Conservation (phyloP, 106 monocot species). For the Iris macrosiphon region DNA sequence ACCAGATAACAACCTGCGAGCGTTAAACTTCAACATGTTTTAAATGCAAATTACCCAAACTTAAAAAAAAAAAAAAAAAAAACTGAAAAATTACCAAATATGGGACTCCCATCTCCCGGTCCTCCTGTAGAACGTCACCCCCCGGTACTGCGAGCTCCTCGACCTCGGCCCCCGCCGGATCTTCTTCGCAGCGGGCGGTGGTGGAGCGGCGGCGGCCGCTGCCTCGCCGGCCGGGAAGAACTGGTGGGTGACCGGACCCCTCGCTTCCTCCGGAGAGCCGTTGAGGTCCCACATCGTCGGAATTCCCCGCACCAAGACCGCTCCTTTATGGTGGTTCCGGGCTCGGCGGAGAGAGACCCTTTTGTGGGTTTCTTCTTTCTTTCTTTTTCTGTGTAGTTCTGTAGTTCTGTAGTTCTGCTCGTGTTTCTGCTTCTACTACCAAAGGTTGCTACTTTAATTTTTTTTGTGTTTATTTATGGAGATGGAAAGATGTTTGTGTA, state of each 20-base stretch:
- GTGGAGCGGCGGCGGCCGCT: constrained; percentile 4
- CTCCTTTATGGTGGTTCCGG: constrained; percentile 1
- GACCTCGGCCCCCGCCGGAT: constrained; percentile 74
- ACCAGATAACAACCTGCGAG: not conserved
- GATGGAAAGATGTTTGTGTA: too few relatives aligned
- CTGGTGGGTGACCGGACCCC: constrained; percentile 31
- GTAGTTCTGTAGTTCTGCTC: too few relatives aligned
- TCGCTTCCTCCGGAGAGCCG: constrained; percentile 2
- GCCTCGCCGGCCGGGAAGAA: constrained; percentile 24
- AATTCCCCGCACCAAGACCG: not conserved
- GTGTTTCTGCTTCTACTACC: too few relatives aligned
- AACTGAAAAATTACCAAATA: constrained; percentile 58
- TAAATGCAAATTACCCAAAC: constrained; percentile 5
- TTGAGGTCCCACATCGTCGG: constrained; percentile 5
- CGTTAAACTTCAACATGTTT: not conserved
- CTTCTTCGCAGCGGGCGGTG: constrained; percentile 25
- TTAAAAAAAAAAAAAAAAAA: constrained; percentile 1
- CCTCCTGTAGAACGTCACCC: constrained; percentile 86
- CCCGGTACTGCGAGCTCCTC: constrained; percentile 82
- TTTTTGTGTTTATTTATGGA: too few relatives aligned
- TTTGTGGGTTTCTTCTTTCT: too few relatives aligned
- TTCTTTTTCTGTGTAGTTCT: too few relatives aligned
- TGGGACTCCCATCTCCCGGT: constrained; percentile 99
- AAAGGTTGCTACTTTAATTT: too few relatives aligned
- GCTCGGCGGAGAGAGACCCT: too few relatives aligned